Evolutionary conservation across 2,329 filamentous ascomycete genomes (phyloP).

Genomic region (Pestalotiopsis sp.): DNA sequence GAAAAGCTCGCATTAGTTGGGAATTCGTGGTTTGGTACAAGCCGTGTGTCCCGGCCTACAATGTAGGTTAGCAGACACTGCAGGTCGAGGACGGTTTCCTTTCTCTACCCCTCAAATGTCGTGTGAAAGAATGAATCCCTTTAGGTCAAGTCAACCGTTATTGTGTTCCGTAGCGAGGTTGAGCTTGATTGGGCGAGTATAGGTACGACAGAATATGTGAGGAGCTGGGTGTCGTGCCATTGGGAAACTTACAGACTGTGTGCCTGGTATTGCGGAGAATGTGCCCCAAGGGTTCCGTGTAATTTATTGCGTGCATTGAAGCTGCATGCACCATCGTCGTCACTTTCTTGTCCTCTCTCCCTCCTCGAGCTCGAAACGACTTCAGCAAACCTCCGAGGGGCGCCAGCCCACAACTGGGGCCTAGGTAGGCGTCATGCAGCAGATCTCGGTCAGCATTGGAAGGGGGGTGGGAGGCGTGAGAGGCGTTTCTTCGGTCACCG

Average conservation of each 20-base stretch:
- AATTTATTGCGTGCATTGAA: constrained; percentile 9
- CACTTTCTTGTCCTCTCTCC: not conserved
- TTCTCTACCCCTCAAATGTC: not conserved
- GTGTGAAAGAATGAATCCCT: not conserved
- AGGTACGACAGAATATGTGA: not conserved
- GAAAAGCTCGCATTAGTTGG: not conserved
- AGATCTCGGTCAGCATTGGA: constrained; percentile 9
- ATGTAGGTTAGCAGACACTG: not conserved
- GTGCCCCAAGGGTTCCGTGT: constrained; percentile 3
- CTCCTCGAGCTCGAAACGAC: not conserved
- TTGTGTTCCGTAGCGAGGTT: not conserved
- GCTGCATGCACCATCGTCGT: constrained; percentile 3
- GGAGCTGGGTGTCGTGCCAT: not conserved
- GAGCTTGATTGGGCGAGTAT: not conserved
- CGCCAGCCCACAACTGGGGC: too few relatives aligned
- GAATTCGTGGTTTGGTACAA: not conserved
- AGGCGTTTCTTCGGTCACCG: not conserved
- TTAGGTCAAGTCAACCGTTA: not conserved
- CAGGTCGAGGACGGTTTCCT: too few relatives aligned
- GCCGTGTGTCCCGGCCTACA: not conserved
- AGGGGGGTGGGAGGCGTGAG: not conserved
- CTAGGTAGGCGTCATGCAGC: not conserved
- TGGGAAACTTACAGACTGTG: not conserved
- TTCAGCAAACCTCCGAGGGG: not conserved
- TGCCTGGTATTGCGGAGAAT: constrained; percentile 1